Percentiles rank a stretch among this genome's conserved stretches.
phyloP scores from a whole-genome alignment of 1,284 basidiomycete genomes.

The Malassezia sp. region DNA sequence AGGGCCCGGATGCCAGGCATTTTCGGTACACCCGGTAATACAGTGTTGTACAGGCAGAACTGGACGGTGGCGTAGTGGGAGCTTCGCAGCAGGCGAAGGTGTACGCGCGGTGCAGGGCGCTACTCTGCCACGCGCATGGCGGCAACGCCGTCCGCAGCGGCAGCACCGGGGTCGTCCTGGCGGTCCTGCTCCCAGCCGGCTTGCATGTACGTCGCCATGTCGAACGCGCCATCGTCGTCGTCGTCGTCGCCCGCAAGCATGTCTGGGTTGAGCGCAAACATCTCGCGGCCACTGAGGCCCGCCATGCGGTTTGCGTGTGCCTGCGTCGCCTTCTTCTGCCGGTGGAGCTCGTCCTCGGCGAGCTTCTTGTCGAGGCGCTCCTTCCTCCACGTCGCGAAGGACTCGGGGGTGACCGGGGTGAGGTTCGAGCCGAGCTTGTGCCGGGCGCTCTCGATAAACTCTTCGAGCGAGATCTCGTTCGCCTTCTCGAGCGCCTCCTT shows the following conservation, averaged over 20 bases:
- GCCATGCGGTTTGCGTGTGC: conserved; percentile 76
- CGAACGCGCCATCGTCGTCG: conserved; percentile 52
- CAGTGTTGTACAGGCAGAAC: conserved; percentile 4
- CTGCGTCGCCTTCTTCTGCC: conserved; percentile 74
- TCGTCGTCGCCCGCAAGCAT: conserved; percentile 64
- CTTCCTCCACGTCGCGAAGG: conserved; percentile 88
- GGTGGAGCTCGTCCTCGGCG: conserved; percentile 77
- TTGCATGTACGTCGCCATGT: conserved; percentile 36
- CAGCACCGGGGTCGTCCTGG: conserved; percentile 30
- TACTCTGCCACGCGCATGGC: conserved; percentile 1
- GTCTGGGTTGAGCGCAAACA: conserved; percentile 85
- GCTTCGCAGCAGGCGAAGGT: conserved; percentile 1
- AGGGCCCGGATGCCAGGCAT: no score
- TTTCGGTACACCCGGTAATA: no score
- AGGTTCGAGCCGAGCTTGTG: conserved; percentile 57
- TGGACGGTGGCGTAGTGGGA: no score
- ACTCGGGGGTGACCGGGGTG: conserved; percentile 88
- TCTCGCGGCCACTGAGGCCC: conserved; percentile 89
- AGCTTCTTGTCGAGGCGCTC: conserved; percentile 51
- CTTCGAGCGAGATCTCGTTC: conserved; percentile 73
- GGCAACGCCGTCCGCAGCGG: conserved; percentile 12
- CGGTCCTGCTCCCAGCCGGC: conserved; percentile 36
- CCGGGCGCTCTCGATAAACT: conserved; percentile 96
- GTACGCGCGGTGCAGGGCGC: neutral
- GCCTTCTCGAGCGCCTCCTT: conserved; percentile 65